These are phyloP conservation scores for Nosema muscidifuracis DNA, from an alignment of 371 early-diverging fungal species.

Conservation along the genomic window DNA sequence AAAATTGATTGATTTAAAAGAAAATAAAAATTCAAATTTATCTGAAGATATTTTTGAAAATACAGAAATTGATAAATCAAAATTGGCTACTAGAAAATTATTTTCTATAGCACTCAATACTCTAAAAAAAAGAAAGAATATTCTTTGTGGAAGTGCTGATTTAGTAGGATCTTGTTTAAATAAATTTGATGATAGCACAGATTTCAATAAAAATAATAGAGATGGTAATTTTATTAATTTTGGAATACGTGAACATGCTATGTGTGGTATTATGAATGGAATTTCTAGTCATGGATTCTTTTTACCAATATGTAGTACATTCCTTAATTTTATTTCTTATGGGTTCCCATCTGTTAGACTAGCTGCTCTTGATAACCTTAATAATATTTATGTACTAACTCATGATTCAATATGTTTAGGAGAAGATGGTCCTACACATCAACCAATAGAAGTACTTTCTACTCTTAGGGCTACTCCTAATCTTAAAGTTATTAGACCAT, in stretches of 20 bases:
- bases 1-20: neutral
- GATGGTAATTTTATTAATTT: conserved; percentile 82
- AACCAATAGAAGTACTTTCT: conserved; percentile 92
- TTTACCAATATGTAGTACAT: conserved; percentile 84
- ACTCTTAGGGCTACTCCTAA: conserved; percentile 85
- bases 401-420: conserved; percentile 95
- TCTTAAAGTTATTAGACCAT: conserved; percentile 76
- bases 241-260: conserved; percentile 97
- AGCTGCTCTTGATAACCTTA: conserved; percentile 74
- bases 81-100: conserved; percentile 55
- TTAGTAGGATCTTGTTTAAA: conserved; percentile 90
- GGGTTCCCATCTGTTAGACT: conserved; percentile 80
- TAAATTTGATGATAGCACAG: conserved; percentile 79
- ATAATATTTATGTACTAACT: conserved; percentile 87
- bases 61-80: conserved; percentile 58
- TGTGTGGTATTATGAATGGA: conserved; percentile 92
- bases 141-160: conserved; percentile 96
- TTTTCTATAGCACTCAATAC: conserved; percentile 71
- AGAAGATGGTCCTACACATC: conserved; percentile 98
- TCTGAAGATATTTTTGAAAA: neutral
- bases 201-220: conserved; percentile 67
- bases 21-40: too few species aligned
- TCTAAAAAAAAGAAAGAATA: conserved; percentile 70
- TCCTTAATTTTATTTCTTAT: conserved; percentile 83
- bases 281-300: conserved; percentile 73